Base-by-base conservation (phyloP, 2,329 filamentous ascomycete genomes). In the Tolypocladium tundrense region DNA sequence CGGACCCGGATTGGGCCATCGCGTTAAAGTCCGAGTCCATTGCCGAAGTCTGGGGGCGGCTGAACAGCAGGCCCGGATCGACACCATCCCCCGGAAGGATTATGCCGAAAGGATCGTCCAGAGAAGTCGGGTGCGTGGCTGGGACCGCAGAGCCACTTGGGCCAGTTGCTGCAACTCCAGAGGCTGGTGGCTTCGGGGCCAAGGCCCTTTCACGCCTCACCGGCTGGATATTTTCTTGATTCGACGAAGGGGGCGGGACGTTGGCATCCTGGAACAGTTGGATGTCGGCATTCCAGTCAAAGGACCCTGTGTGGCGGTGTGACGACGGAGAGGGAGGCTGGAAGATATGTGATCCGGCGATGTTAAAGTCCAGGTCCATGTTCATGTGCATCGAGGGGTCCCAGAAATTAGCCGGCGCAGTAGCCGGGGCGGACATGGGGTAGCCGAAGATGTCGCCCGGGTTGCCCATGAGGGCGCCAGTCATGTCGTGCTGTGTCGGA, bases 321-420 rank as follows among this genome's bases (percentile, higher is more conserved):
- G 72, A 64, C 50, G 67, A 67, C 21, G 66, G 58, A 24, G 65
- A 63, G 4, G 66, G 58, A 6, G 67, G 65, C 57, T 68, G 67
- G 58, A 83, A 82, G 40, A 80, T 68, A 56, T 74, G 72, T 24
- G 72, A 66, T 24, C 72, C 73, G 24, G 77, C 70, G 21, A 73
- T 69, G 53, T 73, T 70, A 60, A 85, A 86, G 64, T 86, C 83
- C 56, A 87, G 70, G 58, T 85, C 82, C 80, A 87, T 84, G 31
- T 73, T 76, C 76, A 85, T 80, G 59, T 70, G 69, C 40, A 71
- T 65, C 55, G 79, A 77, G 4, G 77, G 72, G 59, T 84, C 81
- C 84, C 84, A 87, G 61, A 85, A 86, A 42, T 77, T 80, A 3
- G 73, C 69, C 1, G 79, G 74, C 4, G 75, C 75, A 2, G 76